These are phyloP conservation scores for Talaromyces liani DNA, from an alignment of 495 filamentous ascomycete genomes.

Conservation along the genomic window DNA sequence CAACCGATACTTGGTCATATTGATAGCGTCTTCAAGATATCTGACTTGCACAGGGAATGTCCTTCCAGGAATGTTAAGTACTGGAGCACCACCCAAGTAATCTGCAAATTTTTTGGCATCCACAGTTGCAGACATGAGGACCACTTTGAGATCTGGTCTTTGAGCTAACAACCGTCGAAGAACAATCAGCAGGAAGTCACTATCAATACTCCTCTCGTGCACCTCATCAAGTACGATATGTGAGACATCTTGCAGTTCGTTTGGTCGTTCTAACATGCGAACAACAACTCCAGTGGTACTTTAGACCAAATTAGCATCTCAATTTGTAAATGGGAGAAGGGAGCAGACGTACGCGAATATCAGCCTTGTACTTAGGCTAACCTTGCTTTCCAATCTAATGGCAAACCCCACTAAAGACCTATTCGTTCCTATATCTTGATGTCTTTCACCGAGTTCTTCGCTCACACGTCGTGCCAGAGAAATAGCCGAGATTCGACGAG, in stretches of 20 bases:
- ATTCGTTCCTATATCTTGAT: conserved; percentile 69
- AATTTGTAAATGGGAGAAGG: not conserved
- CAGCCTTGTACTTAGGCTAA: conserved; percentile 69
- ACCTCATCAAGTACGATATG: conserved; percentile 94
- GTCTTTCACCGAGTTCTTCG: conserved; percentile 84
- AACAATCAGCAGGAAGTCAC: conserved; percentile 87
- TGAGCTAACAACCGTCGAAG: conserved; percentile 69
- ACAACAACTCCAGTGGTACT: conserved; percentile 79
- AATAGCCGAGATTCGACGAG: conserved; percentile 92
- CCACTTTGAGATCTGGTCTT: conserved; percentile 68
- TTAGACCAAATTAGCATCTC: not conserved
- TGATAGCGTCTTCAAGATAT: conserved; percentile 87
- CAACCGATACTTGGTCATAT: conserved; percentile 64
- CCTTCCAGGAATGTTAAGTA: conserved; percentile 82
- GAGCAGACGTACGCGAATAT: conserved; percentile 60
- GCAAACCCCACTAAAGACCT: conserved; percentile 89
- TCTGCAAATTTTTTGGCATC: conserved; percentile 85
- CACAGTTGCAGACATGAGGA: conserved; percentile 95
- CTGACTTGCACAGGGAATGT: conserved; percentile 86
- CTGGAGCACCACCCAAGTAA: conserved; percentile 76
- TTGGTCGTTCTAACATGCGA: conserved; percentile 87
- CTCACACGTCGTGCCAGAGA: conserved; percentile 86
- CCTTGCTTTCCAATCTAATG: conserved; percentile 83
- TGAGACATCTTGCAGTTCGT: conserved; percentile 78
- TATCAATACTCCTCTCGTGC: conserved; percentile 90